A percentile compares a stretch with the other conserved stretches of the same genome.
phyloP scores from a whole-genome alignment of 1,284 basidiomycete genomes.

The Papiliotrema flavescens region DNA sequence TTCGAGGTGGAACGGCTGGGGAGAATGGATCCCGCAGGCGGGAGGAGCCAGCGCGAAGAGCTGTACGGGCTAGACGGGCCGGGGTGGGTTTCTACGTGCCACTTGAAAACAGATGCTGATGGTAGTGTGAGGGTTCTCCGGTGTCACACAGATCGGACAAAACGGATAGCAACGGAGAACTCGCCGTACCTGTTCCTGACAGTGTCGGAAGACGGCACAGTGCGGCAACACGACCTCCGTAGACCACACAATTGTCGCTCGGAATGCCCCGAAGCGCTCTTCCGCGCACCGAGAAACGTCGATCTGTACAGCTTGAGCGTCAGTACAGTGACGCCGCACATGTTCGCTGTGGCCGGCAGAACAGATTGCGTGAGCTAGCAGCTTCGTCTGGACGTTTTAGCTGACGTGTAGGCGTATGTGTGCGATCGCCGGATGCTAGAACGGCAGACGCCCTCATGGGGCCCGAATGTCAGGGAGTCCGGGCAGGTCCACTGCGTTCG shows the following conservation, averaged over 20 bases:
- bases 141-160: conserved; percentile 66
- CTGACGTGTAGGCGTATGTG: conserved; percentile 64
- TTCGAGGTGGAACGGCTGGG: conserved; percentile 66
- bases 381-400: no score
- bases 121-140: conserved; percentile 55
- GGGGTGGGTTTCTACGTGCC: conserved; percentile 25
- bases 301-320: conserved; percentile 52
- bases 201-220: conserved; percentile 71
- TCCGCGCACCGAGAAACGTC: conserved; percentile 40
- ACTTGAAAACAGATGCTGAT: background rate
- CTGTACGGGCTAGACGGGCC: conserved; percentile 31
- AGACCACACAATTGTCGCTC: conserved; percentile 45
- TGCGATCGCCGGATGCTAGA: conserved; percentile 80
- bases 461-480: conserved; percentile 50
- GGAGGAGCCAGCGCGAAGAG: conserved; percentile 13
- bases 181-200: conserved; percentile 80
- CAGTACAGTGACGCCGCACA: conserved; percentile 50
- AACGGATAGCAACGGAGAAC: conserved; percentile 77
- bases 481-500: conserved; percentile 70
- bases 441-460: conserved; percentile 69
- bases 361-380: conserved; percentile 30
- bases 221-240: conserved; percentile 82
- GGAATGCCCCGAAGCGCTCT: conserved; percentile 44
- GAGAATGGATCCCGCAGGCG: conserved; percentile 42
- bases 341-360: conserved; percentile 53